Base-by-base conservation (phyloP, 1,139 yeast species). In the Candida pseudocylindracea region DNA sequence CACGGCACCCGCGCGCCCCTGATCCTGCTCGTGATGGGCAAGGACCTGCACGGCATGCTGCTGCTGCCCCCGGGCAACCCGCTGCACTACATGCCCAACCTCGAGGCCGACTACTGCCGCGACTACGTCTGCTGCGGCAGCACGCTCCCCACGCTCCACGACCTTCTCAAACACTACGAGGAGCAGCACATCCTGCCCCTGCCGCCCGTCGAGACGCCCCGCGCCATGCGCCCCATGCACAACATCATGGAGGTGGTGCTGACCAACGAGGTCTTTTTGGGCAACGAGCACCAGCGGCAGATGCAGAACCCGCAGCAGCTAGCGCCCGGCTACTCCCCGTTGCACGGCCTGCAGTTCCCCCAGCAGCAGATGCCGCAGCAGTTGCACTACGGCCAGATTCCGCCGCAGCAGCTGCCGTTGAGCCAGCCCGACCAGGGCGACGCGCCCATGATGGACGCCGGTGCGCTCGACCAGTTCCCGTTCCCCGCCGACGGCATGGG, bases 101-200 rank as follows among this genome's bases (percentile, higher is more conserved):
- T 88, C 38, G 98, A 88, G 53, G 93, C 93, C 9, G 85, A 85
- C 51, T 88, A 85, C 53, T 88, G 98, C 52, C 80, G 79, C 51
- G 98, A 88, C 55, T 88, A 88, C 53, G 72, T 85, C 37, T 88
- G 98, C 52, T 88, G 98, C 56, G 98, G 96, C 27, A 76, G 79
- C 49, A 60, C 76, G 30, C 62, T 91, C 36, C 96, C 96, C 27
- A 85, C 93, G 10, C 59, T 88, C 41, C 98, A 88, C 51, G 98
- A 88, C 51, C 60, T 88, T 40, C 62, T 88, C 41, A 72, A 92
- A 44, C 98, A 88, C 50, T 91, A 88, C 49, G 98, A 91, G 51
- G 96, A 88, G 52, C 85, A 92, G 30, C 98, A 88, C 51, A 85
- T 85, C 40, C 68, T 78, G 35, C 78, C 80, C 29, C 70, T 72